Evolutionary conservation across 2,329 filamentous ascomycete genomes (phyloP).

Genomic region (Penicillium sp.): DNA sequence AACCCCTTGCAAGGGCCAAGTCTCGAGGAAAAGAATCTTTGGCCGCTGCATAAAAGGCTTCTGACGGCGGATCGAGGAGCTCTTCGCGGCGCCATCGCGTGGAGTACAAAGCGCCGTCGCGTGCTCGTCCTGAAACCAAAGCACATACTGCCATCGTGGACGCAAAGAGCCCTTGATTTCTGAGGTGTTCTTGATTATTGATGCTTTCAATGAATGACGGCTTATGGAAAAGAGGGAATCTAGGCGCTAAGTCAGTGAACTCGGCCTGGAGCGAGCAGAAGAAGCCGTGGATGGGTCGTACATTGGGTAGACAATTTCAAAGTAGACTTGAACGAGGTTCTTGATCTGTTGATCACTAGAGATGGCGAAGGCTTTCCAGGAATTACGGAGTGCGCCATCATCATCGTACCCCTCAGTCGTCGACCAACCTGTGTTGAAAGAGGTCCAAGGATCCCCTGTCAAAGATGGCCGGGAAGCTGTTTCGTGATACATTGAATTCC

Average conservation of each 20-base stretch:
- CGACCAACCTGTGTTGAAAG: slow-evolving; percentile 24
- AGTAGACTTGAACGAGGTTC: slow-evolving; percentile 55
- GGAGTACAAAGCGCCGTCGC: slow-evolving; percentile 54
- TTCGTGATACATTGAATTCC: slow-evolving; percentile 23
- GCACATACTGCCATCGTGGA: slow-evolving; percentile 58
- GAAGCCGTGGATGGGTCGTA: slow-evolving; percentile 25
- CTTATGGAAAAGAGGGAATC: slow-evolving; percentile 57
- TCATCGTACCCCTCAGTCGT: slow-evolving; percentile 27
- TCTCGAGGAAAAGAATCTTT: slow-evolving; percentile 46
- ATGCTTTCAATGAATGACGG: slow-evolving; percentile 49
- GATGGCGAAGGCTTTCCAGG: slow-evolving; percentile 49
- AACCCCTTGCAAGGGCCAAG: slow-evolving; percentile 33
- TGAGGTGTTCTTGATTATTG: slow-evolving; percentile 49
- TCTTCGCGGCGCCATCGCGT: slow-evolving; percentile 37
- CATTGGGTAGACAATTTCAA: slow-evolving; percentile 59
- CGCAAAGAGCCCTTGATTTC: slow-evolving; percentile 51
- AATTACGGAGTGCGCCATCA: slow-evolving; percentile 33
- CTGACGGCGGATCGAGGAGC: slow-evolving; percentile 42
- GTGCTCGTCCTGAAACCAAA: slow-evolving; percentile 53
- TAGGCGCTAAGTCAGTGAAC: slow-evolving; percentile 14
- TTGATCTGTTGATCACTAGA: slow-evolving; percentile 46
- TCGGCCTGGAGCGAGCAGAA: background rate
- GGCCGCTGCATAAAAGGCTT: slow-evolving; percentile 52
- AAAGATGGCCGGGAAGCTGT: slow-evolving; percentile 17
- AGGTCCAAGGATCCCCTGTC: slow-evolving; percentile 27